Evolutionary conservation across 1,284 basidiomycete genomes (phyloP), one percentile per base, ranked within the genome.

Genomic region (Paramarasmius palmivorus): DNA sequence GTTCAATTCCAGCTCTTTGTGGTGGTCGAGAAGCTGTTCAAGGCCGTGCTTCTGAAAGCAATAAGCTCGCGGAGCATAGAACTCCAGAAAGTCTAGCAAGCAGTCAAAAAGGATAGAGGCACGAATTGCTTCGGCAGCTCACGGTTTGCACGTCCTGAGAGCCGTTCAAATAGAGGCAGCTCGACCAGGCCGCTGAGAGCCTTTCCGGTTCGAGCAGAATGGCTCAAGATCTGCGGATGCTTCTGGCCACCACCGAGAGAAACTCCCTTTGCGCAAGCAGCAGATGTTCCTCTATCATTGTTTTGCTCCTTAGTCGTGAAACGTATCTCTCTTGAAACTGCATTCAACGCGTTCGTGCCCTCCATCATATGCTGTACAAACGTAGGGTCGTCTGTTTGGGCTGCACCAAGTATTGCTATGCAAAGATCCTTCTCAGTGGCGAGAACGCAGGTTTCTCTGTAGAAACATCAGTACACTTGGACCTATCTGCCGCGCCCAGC

Each of bases 181-280:
- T 12, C 22, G 9, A 23, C 22, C 8, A 44, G 41, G 12, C 23
- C 6, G 9, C 23, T 20, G 12, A 44, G 14, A 8, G 40, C 35
- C 44, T 20, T 26, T 2, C 22, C 35, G 23, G 32, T 44, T 8
- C 23, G 12, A 4, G 4, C 17, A 2, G 41, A 46, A 25, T 52
- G 40, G 10, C 19, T 36, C 9, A 34, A 9, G 23, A 36, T 52
- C 17, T 17, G 20, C 5, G 42, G 50, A n/a, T 52, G 40, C 22
- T 15, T 45, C 29, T 52, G 50, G 20, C 50, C 50, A 36, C 50
- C 41, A 12, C 50, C 41, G 32, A 45, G 50, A 15, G 50, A 52
- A 19, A 45, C 25, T 10, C 50, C 50, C 5, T 32, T 45, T 3
- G 50, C 29, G 12, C 6, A 8, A n/a, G 41, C 42, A n/a, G 32